These are phyloP conservation scores for Clarireedia paspali DNA, from an alignment of 2,329 filamentous ascomycete genomes.

Conservation along the genomic window DNA sequence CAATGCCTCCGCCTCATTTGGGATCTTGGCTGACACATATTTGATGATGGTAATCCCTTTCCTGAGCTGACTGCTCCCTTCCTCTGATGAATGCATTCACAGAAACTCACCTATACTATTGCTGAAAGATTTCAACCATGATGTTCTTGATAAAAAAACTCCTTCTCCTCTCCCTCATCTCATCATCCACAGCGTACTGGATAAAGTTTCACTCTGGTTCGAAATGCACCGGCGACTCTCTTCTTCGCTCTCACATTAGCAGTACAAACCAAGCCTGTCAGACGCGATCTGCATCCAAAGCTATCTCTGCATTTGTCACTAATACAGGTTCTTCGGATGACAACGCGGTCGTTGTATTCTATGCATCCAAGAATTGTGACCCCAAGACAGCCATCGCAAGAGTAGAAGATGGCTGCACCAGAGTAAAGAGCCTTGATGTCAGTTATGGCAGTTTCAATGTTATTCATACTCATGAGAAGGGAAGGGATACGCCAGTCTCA, in stretches of 20 bases:
- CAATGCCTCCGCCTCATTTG: too few relatives aligned
- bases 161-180: not conserved
- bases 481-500: not conserved
- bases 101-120: too few relatives aligned
- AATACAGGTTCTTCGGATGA: constrained; percentile 1
- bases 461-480: not conserved
- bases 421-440: not conserved
- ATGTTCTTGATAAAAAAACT: too few relatives aligned
- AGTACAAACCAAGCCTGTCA: not conserved
- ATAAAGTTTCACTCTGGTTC: not conserved
- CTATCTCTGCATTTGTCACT: not conserved
- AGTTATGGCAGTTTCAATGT: constrained; percentile 1
- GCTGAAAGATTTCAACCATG: too few relatives aligned
- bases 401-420: constrained; percentile 1
- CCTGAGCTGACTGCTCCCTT: too few relatives aligned
- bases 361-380: not conserved
- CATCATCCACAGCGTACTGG: not conserved
- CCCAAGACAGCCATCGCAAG: constrained; percentile 1
- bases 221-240: not conserved
- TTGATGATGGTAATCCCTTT: too few relatives aligned
- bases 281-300: not conserved
- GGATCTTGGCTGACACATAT: too few relatives aligned
- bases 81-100: too few relatives aligned
- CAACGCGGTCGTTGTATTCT: not conserved
- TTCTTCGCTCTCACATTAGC: not conserved